Evolutionary conservation across 176 grass and related monocot species (phyloP).

Genomic region (Bromus sterilis): DNA sequence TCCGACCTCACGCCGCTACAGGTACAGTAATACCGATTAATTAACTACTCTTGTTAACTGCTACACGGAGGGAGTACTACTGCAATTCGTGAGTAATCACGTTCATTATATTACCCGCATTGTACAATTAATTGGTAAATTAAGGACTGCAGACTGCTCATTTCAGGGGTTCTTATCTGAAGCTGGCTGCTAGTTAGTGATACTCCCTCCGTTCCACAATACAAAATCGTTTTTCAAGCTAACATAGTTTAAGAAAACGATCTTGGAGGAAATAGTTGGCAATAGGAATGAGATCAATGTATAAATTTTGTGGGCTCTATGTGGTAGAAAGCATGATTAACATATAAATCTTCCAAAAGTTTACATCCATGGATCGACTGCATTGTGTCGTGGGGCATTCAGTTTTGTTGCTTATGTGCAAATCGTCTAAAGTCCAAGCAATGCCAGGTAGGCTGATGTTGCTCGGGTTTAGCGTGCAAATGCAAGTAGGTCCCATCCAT

Average conservation of each 20-base stretch:
- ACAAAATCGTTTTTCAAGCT: too few relatives aligned
- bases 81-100: background rate
- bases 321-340: background rate
- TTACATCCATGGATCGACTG: background rate
- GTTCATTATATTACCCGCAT: background rate
- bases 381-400: background rate
- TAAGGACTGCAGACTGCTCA: too few relatives aligned
- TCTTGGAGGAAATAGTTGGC: too few relatives aligned
- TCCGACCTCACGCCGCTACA: conserved; percentile 62
- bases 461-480: background rate
- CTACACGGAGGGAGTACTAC: too few relatives aligned
- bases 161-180: background rate
- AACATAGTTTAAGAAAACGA: too few relatives aligned
- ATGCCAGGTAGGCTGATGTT: background rate
- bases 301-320: background rate
- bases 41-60: background rate
- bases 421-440: background rate
- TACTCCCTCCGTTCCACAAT: too few relatives aligned
- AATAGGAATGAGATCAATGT: conserved; percentile 1
- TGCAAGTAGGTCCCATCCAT: background rate
- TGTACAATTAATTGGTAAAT: background rate
- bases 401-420: background rate
- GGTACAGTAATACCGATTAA: conserved; percentile 24
- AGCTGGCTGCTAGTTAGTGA: too few relatives aligned
- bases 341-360: background rate